A percentile compares a stretch with the other conserved stretches of the same genome.
phyloP scores from a whole-genome alignment of 768 basidiomycete species.

The Termitomyces sp. region DNA sequence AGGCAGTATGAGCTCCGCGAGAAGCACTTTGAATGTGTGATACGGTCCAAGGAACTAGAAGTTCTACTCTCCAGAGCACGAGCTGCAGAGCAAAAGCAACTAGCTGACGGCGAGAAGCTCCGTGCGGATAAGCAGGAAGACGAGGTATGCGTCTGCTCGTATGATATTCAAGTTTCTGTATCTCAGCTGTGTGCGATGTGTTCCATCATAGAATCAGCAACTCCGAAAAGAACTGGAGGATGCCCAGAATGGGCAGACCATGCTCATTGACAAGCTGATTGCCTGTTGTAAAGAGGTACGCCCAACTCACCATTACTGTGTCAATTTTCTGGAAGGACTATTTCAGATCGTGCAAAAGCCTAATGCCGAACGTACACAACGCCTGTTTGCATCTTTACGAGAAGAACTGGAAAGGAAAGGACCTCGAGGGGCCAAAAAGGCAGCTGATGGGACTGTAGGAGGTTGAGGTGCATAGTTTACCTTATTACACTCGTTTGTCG shows the following conservation, averaged over 20 bases:
- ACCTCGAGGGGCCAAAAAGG: constrained; percentile 36
- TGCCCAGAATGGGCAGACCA: constrained; percentile 71
- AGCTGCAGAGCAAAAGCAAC: constrained; percentile 81
- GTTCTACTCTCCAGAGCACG: constrained; percentile 82
- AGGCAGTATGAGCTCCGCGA: constrained; percentile 88
- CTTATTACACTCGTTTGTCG: neutral
- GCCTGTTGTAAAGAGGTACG: constrained; percentile 85
- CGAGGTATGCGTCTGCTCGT: constrained; percentile 48
- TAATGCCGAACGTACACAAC: constrained; percentile 78
- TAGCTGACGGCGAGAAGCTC: constrained; percentile 69
- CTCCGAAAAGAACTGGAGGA: constrained; percentile 75
- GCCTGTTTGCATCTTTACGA: constrained; percentile 72
- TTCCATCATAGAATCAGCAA: constrained; percentile 48
- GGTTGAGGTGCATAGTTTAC: constrained; percentile 25
- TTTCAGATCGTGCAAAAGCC: constrained; percentile 51
- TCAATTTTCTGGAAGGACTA: constrained; percentile 10
- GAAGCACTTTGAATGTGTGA: constrained; percentile 88
- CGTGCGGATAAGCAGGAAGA: constrained; percentile 67
- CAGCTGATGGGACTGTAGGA: constrained; percentile 38
- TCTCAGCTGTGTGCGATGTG: constrained; percentile 6
- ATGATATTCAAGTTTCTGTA: constrained; percentile 8
- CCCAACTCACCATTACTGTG: neutral
- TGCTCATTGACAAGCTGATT: constrained; percentile 80
- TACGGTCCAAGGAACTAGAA: constrained; percentile 89
- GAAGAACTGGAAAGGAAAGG: constrained; percentile 79